These are phyloP conservation scores for Pholiota microspora DNA, from an alignment of 768 basidiomycete genomes.

Conservation along the genomic window DNA sequence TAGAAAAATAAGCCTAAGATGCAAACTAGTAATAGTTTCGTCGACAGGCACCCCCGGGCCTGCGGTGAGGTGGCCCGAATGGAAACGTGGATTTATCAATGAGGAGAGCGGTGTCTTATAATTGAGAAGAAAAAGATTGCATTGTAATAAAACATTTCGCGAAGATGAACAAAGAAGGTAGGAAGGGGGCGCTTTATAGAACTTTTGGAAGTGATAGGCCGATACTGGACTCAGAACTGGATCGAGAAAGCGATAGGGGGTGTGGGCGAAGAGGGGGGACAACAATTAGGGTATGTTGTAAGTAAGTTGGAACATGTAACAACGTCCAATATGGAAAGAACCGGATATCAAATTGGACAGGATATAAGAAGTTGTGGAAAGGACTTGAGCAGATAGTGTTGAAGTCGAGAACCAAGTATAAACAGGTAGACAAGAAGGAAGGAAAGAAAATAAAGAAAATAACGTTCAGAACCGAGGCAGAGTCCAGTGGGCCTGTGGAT, in stretches of 20 bases:
- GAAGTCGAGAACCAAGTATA: constrained; percentile 1
- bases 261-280: constrained; percentile 2
- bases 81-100: neutral
- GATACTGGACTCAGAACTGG: constrained; percentile 3
- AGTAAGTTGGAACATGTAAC: too few species aligned
- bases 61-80: too few species aligned
- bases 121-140: constrained; percentile 1
- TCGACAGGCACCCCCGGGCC: too few species aligned
- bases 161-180: constrained; percentile 4
- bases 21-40: too few species aligned
- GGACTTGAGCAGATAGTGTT: constrained; percentile 1
- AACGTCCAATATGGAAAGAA: constrained; percentile 7
- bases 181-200: constrained; percentile 1
- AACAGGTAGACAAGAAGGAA: constrained; percentile 1
- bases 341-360: constrained; percentile 12
- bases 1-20: too few species aligned
- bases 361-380: constrained; percentile 7
- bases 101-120: neutral
- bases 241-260: constrained; percentile 3
- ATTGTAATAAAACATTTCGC: constrained; percentile 13
- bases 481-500: constrained; percentile 3
- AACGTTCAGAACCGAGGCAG: constrained; percentile 2
- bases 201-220: neutral
- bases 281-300: constrained; percentile 18
- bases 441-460: constrained; percentile 2